phyloP scores from a whole-genome alignment of 805 yeast species.

The Wickerhamiella slavikovae region DNA sequence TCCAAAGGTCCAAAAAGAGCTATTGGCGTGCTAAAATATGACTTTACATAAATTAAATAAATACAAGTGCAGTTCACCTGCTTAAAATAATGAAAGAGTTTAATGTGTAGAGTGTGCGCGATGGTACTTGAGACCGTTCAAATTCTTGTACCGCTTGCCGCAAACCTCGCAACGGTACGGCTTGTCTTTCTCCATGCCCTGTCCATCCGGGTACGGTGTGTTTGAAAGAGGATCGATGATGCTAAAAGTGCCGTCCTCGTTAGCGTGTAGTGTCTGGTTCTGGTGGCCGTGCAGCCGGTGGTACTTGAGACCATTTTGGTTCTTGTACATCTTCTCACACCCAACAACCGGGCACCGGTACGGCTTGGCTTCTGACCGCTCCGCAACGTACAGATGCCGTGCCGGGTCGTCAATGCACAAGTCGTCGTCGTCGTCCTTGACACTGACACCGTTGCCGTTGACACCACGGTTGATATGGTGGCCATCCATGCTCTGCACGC shows the following conservation, averaged over 20 bases:
- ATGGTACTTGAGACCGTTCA: conserved; percentile 91
- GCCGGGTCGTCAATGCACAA: conserved; percentile 95
- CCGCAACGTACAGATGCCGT: conserved; percentile 78
- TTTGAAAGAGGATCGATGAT: conserved; percentile 71
- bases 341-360: conserved; percentile 96
- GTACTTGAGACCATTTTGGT: conserved; percentile 91
- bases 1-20: too few species aligned
- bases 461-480: not conserved
- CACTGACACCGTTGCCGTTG: not conserved
- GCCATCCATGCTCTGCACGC: not conserved
- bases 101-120: conserved; percentile 95
- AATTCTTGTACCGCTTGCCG: conserved; percentile 88
- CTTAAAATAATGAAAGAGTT: not conserved
- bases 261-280: conserved; percentile 75
- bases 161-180: conserved; percentile 97
- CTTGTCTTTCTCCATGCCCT: conserved; percentile 91
- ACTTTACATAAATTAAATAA: too few species aligned
- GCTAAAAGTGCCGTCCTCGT: conserved; percentile 81
- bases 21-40: too few species aligned
- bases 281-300: conserved; percentile 94
- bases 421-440: conserved; percentile 30
- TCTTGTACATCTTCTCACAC: conserved; percentile 91
- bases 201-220: conserved; percentile 80
- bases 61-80: too few species aligned
- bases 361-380: conserved; percentile 81